Conservation (phyloP, 1,284 basidiomycete species). For the Cutaneotrichosporon sp. region DNA sequence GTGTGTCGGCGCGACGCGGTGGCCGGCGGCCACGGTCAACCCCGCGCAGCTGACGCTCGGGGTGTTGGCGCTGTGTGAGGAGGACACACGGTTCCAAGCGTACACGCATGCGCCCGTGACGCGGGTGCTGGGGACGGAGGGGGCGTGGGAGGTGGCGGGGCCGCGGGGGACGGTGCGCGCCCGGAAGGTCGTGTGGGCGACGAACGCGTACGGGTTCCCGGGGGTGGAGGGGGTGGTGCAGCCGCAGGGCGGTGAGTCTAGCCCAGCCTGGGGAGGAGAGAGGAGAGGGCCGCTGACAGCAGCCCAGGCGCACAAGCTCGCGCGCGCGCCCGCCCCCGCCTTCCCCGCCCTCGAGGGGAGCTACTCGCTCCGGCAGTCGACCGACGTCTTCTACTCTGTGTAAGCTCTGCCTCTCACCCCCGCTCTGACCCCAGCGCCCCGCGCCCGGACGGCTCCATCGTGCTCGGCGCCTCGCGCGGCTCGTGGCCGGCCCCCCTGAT, state of each 20-base stretch:
- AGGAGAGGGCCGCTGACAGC: background rate
- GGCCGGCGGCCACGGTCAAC: slow-evolving; percentile 43
- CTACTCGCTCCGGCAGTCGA: slow-evolving; percentile 38
- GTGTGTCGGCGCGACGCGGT: slow-evolving; percentile 24
- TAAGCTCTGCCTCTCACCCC: slow-evolving; percentile 13
- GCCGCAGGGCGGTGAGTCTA: background rate
- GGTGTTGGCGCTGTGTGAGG: slow-evolving; percentile 29
- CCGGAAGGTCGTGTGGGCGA: slow-evolving; percentile 34
- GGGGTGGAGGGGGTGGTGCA: background rate
- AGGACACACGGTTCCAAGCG: slow-evolving; percentile 29
- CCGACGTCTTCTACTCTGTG: slow-evolving; percentile 44
- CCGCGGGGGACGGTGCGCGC: slow-evolving; percentile 32
- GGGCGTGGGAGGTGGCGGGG: slow-evolving; percentile 32
- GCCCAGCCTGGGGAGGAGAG: background rate
- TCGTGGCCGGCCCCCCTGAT: slow-evolving; percentile 4
- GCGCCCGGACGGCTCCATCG: slow-evolving; percentile 38
- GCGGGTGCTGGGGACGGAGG: background rate
- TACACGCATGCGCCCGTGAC: slow-evolving; percentile 20
- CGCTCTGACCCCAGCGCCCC: slow-evolving; percentile 18
- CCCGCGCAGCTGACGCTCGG: slow-evolving; percentile 42
- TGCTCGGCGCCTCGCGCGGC: slow-evolving; percentile 38
- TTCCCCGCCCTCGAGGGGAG: slow-evolving; percentile 32
- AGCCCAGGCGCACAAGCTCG: slow-evolving; percentile 44
- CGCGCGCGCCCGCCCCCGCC: slow-evolving; percentile 27
- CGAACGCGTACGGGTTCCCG: slow-evolving; percentile 31